Evolutionary conservation across 331 rosid genomes (phyloP).

Genomic region (Prunus yedoensis): DNA sequence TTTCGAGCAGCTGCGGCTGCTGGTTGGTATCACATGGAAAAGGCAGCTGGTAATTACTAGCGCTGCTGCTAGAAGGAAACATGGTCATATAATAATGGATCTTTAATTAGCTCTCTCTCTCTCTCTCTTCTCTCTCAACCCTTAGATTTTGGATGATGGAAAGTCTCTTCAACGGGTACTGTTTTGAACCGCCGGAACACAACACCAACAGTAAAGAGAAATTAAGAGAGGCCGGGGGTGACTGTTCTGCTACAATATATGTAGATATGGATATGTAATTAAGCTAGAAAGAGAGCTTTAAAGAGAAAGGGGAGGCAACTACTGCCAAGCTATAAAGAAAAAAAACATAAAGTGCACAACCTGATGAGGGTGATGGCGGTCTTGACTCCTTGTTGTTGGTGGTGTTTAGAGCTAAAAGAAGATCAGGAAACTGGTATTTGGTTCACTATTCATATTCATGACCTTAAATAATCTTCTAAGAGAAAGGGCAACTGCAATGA

Average conservation of each 20-base stretch:
- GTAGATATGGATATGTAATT: too few species aligned
- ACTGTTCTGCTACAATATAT: background rate
- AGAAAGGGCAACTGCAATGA: too few species aligned
- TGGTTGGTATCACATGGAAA: background rate
- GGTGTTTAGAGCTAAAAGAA: background rate
- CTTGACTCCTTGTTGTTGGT: background rate
- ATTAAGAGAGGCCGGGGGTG: background rate
- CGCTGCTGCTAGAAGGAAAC: conserved; percentile 29
- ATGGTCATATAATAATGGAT: conserved; percentile 4
- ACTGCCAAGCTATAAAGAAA: background rate
- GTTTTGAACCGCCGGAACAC: background rate
- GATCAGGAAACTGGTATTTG: background rate
- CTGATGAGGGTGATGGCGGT: background rate
- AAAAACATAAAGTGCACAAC: background rate
- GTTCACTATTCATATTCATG: background rate
- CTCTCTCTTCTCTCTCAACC: background rate
- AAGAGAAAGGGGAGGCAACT: background rate
- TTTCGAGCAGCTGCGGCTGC: background rate
- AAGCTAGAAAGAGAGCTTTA: background rate
- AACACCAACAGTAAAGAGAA: background rate
- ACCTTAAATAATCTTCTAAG: too few species aligned
- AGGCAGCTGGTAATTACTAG: background rate
- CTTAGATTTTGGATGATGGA: background rate
- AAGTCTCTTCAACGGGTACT: background rate
- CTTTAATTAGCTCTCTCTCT: background rate